Evolutionary conservation across 257 asterid genomes (phyloP), one percentile per base, ranked within the genome.

Genomic region (Henckelia pumila): DNA sequence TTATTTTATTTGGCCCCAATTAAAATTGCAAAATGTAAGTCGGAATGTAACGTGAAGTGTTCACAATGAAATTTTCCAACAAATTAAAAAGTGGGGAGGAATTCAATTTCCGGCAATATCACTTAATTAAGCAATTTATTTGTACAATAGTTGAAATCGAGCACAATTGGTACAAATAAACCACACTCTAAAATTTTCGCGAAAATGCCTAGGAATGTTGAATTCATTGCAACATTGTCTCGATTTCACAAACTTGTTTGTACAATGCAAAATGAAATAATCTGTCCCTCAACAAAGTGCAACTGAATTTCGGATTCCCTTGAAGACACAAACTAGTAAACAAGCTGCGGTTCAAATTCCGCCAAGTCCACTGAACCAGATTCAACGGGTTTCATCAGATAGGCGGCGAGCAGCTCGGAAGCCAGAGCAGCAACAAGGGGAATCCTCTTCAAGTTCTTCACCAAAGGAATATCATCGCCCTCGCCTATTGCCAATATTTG

Each of bases 341-440:
- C 91, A 35, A 88, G 84, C 68, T 78, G 88, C 23, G 99, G 95
- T 21, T 87, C 99, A 59, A 86, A 87, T 79, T 94, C 97, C 9
- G 97, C 89, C 23, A 88, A 66, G 77, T 94, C 99, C 52, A 94
- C 91, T 6, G 97, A 94, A 61, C 99, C 99, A 57, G 96, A 91
- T 64, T 94, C 97, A 33, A 94, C 83, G 32, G 99, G 99, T 76
- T 94, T 87, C 99, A 94, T 94, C 77, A 91, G 95, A 76, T 88
- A 91, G 0, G 96, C 88, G 14, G 96, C 95, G 74, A 91, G 56
- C 56, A 94, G 35, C 87, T 94, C 99, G 10, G 94, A 86, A 66
- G 79, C 92, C 69, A 94, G 79, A 64, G 96, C 95, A 25, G 96
- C 95, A 75, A 90, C 59, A 16, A 85, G 89, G 26, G 99, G 97